Conservation (phyloP, 1,139 yeast species). For the Diutina pseudorugosa region DNA sequence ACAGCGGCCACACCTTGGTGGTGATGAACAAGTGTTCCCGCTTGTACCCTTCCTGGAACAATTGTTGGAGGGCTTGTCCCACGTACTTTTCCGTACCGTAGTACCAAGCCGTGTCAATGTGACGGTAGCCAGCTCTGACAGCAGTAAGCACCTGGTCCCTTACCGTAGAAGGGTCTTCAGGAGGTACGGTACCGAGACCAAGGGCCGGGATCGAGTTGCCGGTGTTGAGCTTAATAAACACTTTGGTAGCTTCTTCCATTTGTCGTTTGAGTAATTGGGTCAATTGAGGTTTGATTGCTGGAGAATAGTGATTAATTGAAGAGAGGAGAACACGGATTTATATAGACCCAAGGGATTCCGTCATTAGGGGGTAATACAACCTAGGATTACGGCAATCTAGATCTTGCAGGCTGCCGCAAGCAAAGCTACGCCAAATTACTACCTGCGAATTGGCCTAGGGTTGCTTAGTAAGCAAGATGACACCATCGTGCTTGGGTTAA, state of each 20-base stretch:
- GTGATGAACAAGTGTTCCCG: constrained; percentile 50
- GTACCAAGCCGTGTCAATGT: constrained; percentile 32
- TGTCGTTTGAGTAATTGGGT: not conserved
- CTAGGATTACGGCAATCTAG: too few species aligned
- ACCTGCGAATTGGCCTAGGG: too few species aligned
- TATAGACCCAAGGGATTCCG: too few species aligned
- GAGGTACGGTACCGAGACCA: constrained; percentile 3
- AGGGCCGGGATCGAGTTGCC: constrained; percentile 3
- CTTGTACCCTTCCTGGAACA: constrained; percentile 35
- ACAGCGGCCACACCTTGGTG: constrained; percentile 46
- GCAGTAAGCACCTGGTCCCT: constrained; percentile 27
- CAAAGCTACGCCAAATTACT: too few species aligned
- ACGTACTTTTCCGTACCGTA: constrained; percentile 39
- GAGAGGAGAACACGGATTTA: too few species aligned
- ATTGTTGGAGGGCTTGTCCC: constrained; percentile 38
- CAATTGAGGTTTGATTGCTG: not conserved
- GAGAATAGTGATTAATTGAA: too few species aligned
- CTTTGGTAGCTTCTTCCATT: not conserved
- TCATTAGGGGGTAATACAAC: too few species aligned
- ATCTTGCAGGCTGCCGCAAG: too few species aligned
- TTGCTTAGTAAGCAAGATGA: too few species aligned
- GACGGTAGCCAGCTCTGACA: constrained; percentile 28
- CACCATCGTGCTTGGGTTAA: too few species aligned
- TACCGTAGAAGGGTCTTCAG: constrained; percentile 8
- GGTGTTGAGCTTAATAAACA: not conserved